Conservation (phyloP, 148 eudicot genomes). For the Amaranthus palmeri region DNA sequence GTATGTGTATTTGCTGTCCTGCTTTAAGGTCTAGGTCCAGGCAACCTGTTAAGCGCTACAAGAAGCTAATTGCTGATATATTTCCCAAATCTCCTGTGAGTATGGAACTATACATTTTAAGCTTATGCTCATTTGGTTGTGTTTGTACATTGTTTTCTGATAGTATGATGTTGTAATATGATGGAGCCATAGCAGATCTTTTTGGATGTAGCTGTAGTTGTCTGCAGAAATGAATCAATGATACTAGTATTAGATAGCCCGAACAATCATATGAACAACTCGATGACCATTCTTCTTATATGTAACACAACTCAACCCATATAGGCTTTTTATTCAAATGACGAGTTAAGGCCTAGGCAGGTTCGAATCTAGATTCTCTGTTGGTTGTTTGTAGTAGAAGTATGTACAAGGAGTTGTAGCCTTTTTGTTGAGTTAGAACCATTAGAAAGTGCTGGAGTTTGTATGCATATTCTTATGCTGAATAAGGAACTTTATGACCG, state of each 20-base stretch:
- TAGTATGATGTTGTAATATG: not conserved
- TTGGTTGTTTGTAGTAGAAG: too few species aligned
- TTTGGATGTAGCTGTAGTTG: not conserved
- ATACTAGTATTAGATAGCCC: too few species aligned
- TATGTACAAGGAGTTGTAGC: not conserved
- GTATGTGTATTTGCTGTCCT: slow-evolving; percentile 94
- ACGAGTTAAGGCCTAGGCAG: too few species aligned
- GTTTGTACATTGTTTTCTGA: not conserved
- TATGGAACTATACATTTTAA: slow-evolving; percentile 10
- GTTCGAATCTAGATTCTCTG: too few species aligned
- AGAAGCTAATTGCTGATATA: slow-evolving; percentile 81
- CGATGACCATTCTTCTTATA: too few species aligned
- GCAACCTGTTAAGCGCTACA: slow-evolving; percentile 92
- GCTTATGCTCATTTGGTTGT: not conserved
- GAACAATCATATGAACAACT: too few species aligned
- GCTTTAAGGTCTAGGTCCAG: slow-evolving; percentile 85
- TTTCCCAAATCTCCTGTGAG: slow-evolving; percentile 91
- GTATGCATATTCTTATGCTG: not conserved
- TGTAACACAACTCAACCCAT: too few species aligned
- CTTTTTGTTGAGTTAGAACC: not conserved
- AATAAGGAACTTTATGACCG: not conserved
- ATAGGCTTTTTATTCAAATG: too few species aligned
- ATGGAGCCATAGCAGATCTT: not conserved
- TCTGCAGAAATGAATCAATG: too few species aligned
- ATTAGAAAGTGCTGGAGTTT: not conserved